Conservation (phyloP, 2,329 filamentous ascomycete species). For the Lasiodiplodia sp. region DNA sequence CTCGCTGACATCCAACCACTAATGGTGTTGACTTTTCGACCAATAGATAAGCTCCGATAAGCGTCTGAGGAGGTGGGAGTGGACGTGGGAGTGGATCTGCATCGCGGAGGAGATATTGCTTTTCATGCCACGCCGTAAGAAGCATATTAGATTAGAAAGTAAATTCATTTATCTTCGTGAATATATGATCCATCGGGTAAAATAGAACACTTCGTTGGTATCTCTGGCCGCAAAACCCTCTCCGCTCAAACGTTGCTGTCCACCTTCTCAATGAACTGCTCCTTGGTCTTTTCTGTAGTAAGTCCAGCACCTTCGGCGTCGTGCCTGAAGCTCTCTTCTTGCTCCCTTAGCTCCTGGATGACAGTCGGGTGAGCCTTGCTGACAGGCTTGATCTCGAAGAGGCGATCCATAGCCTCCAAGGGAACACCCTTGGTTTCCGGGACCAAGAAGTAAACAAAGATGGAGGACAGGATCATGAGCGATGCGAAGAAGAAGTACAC, state of each 20-base stretch:
- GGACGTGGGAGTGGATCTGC: too few relatives aligned
- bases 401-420: slow-evolving; percentile 56
- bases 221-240: background rate
- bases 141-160: too few relatives aligned
- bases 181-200: too few relatives aligned
- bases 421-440: slow-evolving; percentile 55
- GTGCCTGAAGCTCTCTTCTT: slow-evolving; percentile 52
- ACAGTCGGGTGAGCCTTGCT: slow-evolving; percentile 50
- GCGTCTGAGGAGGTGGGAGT: too few relatives aligned
- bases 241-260: slow-evolving; percentile 10
- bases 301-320: slow-evolving; percentile 48
- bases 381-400: slow-evolving; percentile 55
- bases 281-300: slow-evolving; percentile 29
- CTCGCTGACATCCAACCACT: too few relatives aligned
- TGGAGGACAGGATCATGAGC: slow-evolving; percentile 53
- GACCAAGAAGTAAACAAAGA: slow-evolving; percentile 55
- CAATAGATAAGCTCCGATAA: too few relatives aligned
- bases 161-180: too few relatives aligned
- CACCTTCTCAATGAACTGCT: slow-evolving; percentile 30
- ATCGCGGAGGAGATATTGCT: too few relatives aligned
- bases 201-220: too few relatives aligned
- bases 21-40: too few relatives aligned
- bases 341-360: slow-evolving; percentile 46
- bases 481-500: slow-evolving; percentile 58
- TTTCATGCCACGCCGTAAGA: too few relatives aligned